Base-by-base conservation (phyloP, 2,329 filamentous ascomycete species). In the Ophiostoma sp. region DNA sequence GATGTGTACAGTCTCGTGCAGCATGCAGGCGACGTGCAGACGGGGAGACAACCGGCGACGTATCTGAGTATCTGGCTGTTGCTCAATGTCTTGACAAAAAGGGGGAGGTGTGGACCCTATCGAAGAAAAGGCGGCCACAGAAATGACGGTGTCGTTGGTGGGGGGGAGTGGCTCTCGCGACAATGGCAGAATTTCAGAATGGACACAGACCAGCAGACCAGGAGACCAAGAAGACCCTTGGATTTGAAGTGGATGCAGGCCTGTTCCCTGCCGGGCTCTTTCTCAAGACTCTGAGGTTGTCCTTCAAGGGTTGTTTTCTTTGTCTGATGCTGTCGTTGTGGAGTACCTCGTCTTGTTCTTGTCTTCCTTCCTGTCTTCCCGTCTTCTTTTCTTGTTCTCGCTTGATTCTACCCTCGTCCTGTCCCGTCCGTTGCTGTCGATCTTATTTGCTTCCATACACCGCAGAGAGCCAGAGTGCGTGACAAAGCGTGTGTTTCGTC, bases 381-480 rank as follows among this genome's bases (percentile, higher is more conserved):
- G 64, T 50, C 64, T 50, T 68, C 42, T 68, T 50, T 68, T 68
- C 64, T 68, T 68, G 64, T 48, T 68, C 64, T 48, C 25, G 42
- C 42, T 50, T 68, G 64, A 50, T 50, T 68, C 42, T 50, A 50
- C 64, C 25, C 64, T 68, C 64, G 64, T 68, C 42, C 42, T 22
- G 33, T 50, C 28, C 22, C 17, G 64, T 68, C 22, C 19, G 36
- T 31, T 68, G 64, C 64, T 48, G 39, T 31, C 39, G 39, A 48
- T 68, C 64, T 50, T 68, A 28, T 50, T 50, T 66, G 36, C 42
- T 33, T 50, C 19, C 42, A 33, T 22, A 48, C 61, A 45, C 64
- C 64, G 61, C 22, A 22, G 33, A 48, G n/a, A n/a, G n/a, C n/a
- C n/a, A n/a, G n/a, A 48, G 33, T 4, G 33, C 33, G 5, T 48